Conservation (phyloP, 768 basidiomycete species). For the Mycena haematopus region DNA sequence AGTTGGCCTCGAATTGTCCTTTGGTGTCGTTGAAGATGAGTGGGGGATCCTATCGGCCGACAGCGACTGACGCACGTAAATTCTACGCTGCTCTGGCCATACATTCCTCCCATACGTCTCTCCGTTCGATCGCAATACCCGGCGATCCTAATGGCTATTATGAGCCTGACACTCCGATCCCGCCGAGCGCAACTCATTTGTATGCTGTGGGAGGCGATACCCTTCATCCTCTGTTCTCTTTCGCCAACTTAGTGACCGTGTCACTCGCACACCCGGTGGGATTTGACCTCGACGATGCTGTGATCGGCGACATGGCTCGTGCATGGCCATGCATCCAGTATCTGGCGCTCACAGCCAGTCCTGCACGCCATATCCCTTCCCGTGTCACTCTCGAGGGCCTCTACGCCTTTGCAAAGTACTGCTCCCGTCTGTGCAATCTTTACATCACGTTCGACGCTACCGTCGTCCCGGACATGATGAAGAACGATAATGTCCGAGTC, state of each 20-base stretch:
- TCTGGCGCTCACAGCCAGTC: not conserved
- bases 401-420: not conserved
- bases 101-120: not conserved
- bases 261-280: not conserved
- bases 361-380: not conserved
- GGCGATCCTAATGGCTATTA: no score
- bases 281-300: not conserved
- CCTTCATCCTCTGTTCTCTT: not conserved
- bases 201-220: not conserved
- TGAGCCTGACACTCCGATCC: no score
- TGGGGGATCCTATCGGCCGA: no score
- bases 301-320: not conserved
- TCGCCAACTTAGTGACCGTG: not conserved
- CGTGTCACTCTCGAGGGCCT: conserved; percentile 1
- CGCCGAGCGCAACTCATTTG: not conserved
- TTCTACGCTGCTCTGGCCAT: not conserved
- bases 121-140: not conserved
- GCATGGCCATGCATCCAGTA: not conserved
- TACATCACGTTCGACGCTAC: conserved; percentile 6
- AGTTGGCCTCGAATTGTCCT: no score
- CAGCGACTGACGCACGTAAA: not conserved
- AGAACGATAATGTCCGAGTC: not conserved
- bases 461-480: no score
- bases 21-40: not conserved
- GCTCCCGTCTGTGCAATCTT: not conserved